Conservation (phyloP, 148 eudicot genomes). For the Nyssa sinensis region DNA sequence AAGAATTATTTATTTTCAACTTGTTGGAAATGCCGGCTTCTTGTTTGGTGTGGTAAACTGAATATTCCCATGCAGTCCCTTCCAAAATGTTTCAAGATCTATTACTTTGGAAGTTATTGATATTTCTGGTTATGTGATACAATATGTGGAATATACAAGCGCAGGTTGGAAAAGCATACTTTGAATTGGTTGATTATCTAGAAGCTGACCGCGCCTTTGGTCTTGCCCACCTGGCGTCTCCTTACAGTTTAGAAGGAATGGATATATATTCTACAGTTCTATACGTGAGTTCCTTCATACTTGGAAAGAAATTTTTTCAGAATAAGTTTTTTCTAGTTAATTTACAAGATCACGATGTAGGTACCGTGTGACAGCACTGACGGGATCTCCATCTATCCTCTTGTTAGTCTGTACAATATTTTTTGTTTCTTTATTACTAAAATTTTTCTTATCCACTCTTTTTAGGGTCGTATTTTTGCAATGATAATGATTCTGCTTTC, state of each 20-base stretch:
- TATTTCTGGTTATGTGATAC: neutral
- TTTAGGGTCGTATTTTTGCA: no score
- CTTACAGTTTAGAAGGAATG: slow-evolving; percentile 96
- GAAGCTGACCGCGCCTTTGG: slow-evolving; percentile 95
- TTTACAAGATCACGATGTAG: no score
- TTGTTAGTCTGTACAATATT: no score
- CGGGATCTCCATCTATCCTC: no score
- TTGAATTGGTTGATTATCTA: slow-evolving; percentile 87
- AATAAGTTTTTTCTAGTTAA: no score
- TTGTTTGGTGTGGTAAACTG: neutral
- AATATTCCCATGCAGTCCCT: neutral
- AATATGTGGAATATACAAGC: slow-evolving; percentile 11
- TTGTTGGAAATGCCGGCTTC: neutral
- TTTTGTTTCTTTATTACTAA: neutral
- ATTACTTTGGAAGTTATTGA: neutral
- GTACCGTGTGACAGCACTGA: no score
- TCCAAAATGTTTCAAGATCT: neutral
- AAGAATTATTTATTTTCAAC: neutral
- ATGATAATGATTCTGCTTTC: no score
- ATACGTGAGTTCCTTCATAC: slow-evolving; percentile 66
- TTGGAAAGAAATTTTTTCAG: neutral
- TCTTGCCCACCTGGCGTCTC: slow-evolving; percentile 82
- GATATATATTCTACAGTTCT: slow-evolving; percentile 91
- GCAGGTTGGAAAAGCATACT: slow-evolving; percentile 92
- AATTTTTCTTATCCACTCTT: neutral